Percentiles rank a stretch among this genome's conserved stretches.
phyloP scores from a whole-genome alignment of 768 basidiomycete genomes.

The Pleurotus platypus region DNA sequence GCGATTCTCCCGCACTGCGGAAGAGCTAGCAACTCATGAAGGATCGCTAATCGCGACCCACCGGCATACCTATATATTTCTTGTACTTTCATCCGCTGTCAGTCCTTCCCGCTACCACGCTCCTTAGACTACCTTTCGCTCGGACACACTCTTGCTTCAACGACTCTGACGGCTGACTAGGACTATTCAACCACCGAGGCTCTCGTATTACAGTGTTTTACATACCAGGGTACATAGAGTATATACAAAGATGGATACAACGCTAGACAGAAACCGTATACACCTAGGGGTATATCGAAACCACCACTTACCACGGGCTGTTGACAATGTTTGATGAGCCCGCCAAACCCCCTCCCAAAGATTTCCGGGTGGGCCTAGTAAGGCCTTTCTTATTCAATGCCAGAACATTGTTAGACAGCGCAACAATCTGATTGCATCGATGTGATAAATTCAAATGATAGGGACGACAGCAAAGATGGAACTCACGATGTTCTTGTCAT shows the following conservation, averaged over 20 bases:
- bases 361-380: conserved; percentile 75
- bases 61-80: not conserved
- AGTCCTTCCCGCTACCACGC: not conserved
- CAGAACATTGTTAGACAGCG: conserved; percentile 89
- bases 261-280: conserved; percentile 14
- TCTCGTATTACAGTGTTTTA: not conserved
- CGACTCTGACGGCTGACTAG: too few relatives aligned
- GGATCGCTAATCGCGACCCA: not conserved
- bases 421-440: conserved; percentile 70
- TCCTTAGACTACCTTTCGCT: not conserved
- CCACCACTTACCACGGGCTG: conserved; percentile 44
- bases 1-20: conserved; percentile 34
- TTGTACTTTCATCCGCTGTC: not conserved
- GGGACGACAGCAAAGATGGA: not conserved
- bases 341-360: conserved; percentile 43
- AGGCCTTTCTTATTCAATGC: conserved; percentile 93
- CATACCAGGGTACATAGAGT: not conserved
- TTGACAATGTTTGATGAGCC: conserved; percentile 70
- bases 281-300: conserved; percentile 7
- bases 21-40: not conserved
- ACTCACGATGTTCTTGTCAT: conserved; percentile 93
- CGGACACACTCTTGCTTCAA: too few relatives aligned
- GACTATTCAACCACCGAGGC: too few relatives aligned
- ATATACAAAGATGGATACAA: conserved; percentile 17
- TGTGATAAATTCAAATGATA: too few relatives aligned